A percentile compares a stretch with the other conserved stretches of the same genome.
Evolutionary conservation across 345 rosid species (phyloP).

Genomic region (Brassica napus): DNA sequence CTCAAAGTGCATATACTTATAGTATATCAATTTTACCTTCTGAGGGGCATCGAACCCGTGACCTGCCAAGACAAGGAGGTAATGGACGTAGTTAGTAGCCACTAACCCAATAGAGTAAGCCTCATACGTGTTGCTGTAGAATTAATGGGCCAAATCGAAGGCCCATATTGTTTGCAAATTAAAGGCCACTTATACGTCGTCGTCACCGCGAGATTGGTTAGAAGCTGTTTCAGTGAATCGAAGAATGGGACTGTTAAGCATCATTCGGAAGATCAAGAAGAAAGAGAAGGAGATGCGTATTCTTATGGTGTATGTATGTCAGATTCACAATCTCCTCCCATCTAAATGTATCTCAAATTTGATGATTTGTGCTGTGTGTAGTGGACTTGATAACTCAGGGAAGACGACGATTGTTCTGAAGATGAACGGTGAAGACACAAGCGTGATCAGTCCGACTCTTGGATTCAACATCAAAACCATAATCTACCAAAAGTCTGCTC

Average conservation of each 20-base stretch:
- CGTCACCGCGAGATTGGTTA: background rate
- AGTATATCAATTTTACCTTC: background rate
- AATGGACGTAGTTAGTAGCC: background rate
- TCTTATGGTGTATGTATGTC: constrained; percentile 88
- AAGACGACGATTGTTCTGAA: constrained; percentile 93
- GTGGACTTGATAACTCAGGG: constrained; percentile 50
- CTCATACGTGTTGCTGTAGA: background rate
- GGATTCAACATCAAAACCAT: constrained; percentile 94
- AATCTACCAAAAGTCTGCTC: constrained; percentile 61
- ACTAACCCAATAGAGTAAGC: background rate
- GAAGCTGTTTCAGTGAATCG: background rate
- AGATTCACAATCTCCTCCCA: background rate
- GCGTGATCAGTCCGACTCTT: constrained; percentile 87
- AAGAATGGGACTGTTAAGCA: constrained; percentile 47
- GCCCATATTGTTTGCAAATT: background rate
- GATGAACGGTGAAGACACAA: constrained; percentile 91
- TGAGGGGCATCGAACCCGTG: background rate
- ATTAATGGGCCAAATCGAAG: background rate
- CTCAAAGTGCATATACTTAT: background rate
- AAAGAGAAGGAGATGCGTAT: constrained; percentile 97
- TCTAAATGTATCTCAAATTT: background rate
- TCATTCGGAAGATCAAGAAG: constrained; percentile 85
- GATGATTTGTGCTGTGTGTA: constrained; percentile 21
- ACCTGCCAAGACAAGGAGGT: background rate
- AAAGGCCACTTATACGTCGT: background rate